Evolutionary conservation across 495 filamentous ascomycete species (phyloP).

Genomic region (Hypoxylon crocopeplum): DNA sequence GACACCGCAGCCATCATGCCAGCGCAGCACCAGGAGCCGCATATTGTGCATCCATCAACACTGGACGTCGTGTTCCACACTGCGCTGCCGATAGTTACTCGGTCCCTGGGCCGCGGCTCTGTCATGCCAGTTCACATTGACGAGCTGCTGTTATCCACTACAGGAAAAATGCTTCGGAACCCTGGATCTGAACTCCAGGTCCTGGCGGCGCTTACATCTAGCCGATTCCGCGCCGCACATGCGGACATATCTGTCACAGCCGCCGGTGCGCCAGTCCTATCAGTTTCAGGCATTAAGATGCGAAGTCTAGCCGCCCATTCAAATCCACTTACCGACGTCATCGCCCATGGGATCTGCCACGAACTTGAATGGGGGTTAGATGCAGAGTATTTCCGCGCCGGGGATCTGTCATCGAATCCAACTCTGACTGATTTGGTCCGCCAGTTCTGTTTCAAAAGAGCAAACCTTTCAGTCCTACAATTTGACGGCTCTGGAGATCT

Average conservation of each 20-base stretch:
- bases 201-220: not conserved
- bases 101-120: not conserved
- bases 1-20: slow-evolving; percentile 42
- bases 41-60: slow-evolving; percentile 48
- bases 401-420: too few species aligned
- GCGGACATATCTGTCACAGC: not conserved
- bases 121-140: not conserved
- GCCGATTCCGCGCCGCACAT: not conserved
- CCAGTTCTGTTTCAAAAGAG: too few species aligned
- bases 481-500: too few species aligned
- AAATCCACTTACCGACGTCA: too few species aligned
- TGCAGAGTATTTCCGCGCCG: too few species aligned
- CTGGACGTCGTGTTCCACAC: slow-evolving; percentile 32
- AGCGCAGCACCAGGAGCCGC: slow-evolving; percentile 38
- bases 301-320: not conserved
- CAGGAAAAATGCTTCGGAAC: not conserved
- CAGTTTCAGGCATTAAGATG: not conserved
- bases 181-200: not conserved
- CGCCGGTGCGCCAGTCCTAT: not conserved
- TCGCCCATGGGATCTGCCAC: not conserved
- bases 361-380: not conserved
- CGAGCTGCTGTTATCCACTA: not conserved
- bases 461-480: too few species aligned
- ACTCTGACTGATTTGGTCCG: too few species aligned
- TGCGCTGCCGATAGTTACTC: not conserved